These are phyloP conservation scores for Melastoma malabathricum DNA, from an alignment of 345 rosid species.

Conservation along the genomic window DNA sequence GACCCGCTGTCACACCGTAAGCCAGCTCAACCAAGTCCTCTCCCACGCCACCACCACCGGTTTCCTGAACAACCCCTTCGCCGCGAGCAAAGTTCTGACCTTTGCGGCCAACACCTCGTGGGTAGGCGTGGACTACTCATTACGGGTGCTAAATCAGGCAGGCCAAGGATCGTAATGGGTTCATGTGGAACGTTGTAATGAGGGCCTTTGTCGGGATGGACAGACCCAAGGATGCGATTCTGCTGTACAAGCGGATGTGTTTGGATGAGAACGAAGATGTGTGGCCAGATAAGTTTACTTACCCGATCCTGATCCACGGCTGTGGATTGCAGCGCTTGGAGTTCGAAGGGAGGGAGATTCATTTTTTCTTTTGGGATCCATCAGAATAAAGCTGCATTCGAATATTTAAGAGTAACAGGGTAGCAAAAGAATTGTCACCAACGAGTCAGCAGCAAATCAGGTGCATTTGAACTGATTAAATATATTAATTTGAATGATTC, in stretches of 20 bases:
- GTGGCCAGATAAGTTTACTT: slow-evolving; percentile 32
- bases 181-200: slow-evolving; percentile 39
- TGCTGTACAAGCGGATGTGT: slow-evolving; percentile 31
- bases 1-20: slow-evolving; percentile 22
- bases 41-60: slow-evolving; percentile 41
- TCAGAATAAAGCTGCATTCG: no score
- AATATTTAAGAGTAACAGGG: not conserved
- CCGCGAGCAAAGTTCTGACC: slow-evolving; percentile 32
- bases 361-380: slow-evolving; percentile 7
- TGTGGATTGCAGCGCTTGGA: slow-evolving; percentile 19
- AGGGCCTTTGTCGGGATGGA: slow-evolving; percentile 24
- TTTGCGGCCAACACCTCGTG: slow-evolving; percentile 29
- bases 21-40: slow-evolving; percentile 36
- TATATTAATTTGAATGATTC: no score
- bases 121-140: slow-evolving; percentile 18
- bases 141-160: slow-evolving; percentile 20
- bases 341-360: slow-evolving; percentile 33
- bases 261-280: slow-evolving; percentile 8
- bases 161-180: slow-evolving; percentile 31
- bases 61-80: slow-evolving; percentile 27
- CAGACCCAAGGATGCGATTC: slow-evolving; percentile 16
- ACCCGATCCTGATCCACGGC: slow-evolving; percentile 37
- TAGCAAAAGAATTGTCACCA: not conserved
- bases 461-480: no score
- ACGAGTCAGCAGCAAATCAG: slow-evolving; percentile 1